Evolutionary conservation across 345 rosid genomes (phyloP), one percentile per base, ranked within the genome.

Genomic region (Pugionium cornutum): DNA sequence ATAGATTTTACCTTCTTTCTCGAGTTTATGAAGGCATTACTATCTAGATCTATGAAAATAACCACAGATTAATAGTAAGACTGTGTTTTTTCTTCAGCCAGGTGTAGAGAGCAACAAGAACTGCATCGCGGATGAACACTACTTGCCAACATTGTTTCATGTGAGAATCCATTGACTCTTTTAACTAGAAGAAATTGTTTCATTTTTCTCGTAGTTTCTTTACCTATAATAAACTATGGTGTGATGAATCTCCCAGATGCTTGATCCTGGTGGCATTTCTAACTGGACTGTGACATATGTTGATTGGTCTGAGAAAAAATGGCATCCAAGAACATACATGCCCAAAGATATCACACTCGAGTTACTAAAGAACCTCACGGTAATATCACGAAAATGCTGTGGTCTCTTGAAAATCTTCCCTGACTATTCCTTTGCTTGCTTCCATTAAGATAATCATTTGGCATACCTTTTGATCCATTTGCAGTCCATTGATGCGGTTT

Each of bases 41-140:
- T 48, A 50, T 25, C 28, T 32, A 60, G 3, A 31, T 46, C n/a
- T 39, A 31, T 61, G 6, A n/a, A 43, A 45, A 60, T 50, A 34
- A 48, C 43, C 33, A 60, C 66, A 45, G 28, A 10, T 63, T 67
- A 54, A 73, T 35, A 33, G 63, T 44, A 63, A 53, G 66, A 41
- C 62, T 45, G 81, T 43, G 70, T 36, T 55, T 62, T 34, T 78
- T 74, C 30, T 54, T 53, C 96, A 95, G 99, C 99, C 83, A 75
- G 99, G 95, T 75, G 54, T 90, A 66, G 99, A 95, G 31, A 85
- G 86, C 41, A 83, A 76, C 78, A 88, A 73, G 75, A 87, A 91
- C 74, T 95, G 99, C 83, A 95, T 95, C n/a, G 94, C 99, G n/a
- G 97, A 95, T 81, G 99, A 95, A 63, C 99, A 95, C 70, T 95